phyloP scores from a whole-genome alignment of 2,329 filamentous ascomycete species.

The Hypoxylon sp. region DNA sequence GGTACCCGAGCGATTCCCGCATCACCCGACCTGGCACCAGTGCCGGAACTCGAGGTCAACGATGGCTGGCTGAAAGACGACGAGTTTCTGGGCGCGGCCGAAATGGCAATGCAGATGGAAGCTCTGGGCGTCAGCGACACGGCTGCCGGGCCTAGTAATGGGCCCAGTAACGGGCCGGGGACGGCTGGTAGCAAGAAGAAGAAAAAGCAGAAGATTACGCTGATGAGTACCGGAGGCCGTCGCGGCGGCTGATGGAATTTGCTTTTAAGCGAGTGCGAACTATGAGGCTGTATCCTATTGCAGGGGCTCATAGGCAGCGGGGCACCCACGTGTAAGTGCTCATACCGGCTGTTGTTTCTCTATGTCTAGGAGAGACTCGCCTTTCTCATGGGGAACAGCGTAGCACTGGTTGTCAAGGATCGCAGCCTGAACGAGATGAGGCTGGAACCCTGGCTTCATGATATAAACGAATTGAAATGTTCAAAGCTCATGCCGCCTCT shows the following conservation, averaged over 20 bases:
- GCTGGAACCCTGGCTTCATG: neutral
- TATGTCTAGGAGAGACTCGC: neutral
- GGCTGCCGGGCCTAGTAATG: constrained; percentile 32
- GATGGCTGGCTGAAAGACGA: constrained; percentile 91
- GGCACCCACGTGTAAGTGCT: neutral
- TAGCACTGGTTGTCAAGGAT: neutral
- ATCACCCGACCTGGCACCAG: constrained; percentile 61
- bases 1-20: constrained; percentile 76
- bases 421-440: neutral
- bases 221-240: constrained; percentile 73
- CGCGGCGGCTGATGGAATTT: constrained; percentile 37
- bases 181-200: constrained; percentile 65
- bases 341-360: neutral
- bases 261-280: neutral
- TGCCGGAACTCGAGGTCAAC: constrained; percentile 56
- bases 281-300: neutral
- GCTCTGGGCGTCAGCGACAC: constrained; percentile 54
- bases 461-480: neutral
- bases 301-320: neutral
- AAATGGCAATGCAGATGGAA: constrained; percentile 67
- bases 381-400: neutral
- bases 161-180: constrained; percentile 25
- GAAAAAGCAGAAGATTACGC: constrained; percentile 75
- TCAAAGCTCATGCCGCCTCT: neutral
- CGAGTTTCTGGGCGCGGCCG: constrained; percentile 70